Percentiles rank a stretch among this genome's conserved stretches.
phyloP scores from a whole-genome alignment of 352 stramenopile species.

The Pythium monospermum region DNA sequence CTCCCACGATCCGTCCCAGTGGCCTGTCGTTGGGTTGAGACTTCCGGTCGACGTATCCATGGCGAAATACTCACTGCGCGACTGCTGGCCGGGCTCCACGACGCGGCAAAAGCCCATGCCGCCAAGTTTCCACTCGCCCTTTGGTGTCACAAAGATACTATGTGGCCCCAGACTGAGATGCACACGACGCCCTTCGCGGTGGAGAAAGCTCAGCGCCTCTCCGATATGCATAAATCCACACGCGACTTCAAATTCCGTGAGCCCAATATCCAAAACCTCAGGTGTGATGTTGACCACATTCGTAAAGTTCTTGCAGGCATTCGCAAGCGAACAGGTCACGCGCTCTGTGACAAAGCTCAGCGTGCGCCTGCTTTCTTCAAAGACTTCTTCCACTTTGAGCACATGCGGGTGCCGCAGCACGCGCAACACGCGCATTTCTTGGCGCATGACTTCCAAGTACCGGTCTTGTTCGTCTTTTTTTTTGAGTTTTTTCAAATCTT shows the following conservation, averaged over 20 bases:
- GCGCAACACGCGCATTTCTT: slow-evolving; percentile 86
- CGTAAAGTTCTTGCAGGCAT: slow-evolving; percentile 87
- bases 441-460: slow-evolving; percentile 80
- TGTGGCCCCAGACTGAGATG: slow-evolving; percentile 82
- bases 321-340: slow-evolving; percentile 86
- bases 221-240: slow-evolving; percentile 86
- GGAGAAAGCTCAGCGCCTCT: slow-evolving; percentile 87
- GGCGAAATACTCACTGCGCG: slow-evolving; percentile 79
- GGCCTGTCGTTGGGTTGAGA: slow-evolving; percentile 47
- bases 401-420: slow-evolving; percentile 85
- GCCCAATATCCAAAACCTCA: slow-evolving; percentile 82
- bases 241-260: slow-evolving; percentile 85
- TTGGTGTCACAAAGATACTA: slow-evolving; percentile 89
- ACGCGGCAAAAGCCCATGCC: slow-evolving; percentile 87
- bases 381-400: slow-evolving; percentile 89
- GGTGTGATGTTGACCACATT: slow-evolving; percentile 84
- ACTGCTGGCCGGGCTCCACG: slow-evolving; percentile 77
- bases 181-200: slow-evolving; percentile 84
- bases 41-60: slow-evolving; percentile 43
- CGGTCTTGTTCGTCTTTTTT: slow-evolving; percentile 84
- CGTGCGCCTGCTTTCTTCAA: slow-evolving; percentile 80
- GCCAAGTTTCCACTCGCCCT: slow-evolving; percentile 89
- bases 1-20: slow-evolving; percentile 68
- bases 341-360: slow-evolving; percentile 89
- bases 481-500: slow-evolving; percentile 78